Evolutionary conservation across 2,329 filamentous ascomycete species (phyloP).

Genomic region (Mycocentrospora acerina): DNA sequence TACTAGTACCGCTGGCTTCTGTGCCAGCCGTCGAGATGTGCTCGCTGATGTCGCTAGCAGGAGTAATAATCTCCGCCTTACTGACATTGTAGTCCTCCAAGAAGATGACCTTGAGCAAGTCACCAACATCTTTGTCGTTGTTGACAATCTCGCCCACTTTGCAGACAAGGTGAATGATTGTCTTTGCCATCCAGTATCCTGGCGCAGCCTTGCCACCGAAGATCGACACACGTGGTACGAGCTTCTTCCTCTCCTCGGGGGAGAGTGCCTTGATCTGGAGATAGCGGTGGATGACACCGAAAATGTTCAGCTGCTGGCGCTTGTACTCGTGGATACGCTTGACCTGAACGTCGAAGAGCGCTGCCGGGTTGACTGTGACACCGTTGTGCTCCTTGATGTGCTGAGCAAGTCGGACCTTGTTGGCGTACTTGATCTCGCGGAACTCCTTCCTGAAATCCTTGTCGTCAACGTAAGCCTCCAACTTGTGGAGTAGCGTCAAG

Average conservation of each 20-base stretch:
- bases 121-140: slow-evolving; percentile 86
- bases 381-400: slow-evolving; percentile 83
- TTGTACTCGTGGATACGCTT: slow-evolving; percentile 99
- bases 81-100: slow-evolving; percentile 98
- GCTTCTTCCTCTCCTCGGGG: slow-evolving; percentile 81
- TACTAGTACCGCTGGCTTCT: slow-evolving; percentile 83
- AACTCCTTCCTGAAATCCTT: slow-evolving; percentile 90
- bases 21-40: slow-evolving; percentile 98
- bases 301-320: slow-evolving; percentile 98
- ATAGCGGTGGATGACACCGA: slow-evolving; percentile 95
- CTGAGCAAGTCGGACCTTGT: slow-evolving; percentile 89
- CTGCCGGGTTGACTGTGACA: slow-evolving; percentile 79
- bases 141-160: slow-evolving; percentile 88
- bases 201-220: slow-evolving; percentile 98
- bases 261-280: slow-evolving; percentile 83
- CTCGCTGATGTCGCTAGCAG: slow-evolving; percentile 94
- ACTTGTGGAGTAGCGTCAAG: slow-evolving; percentile 78
- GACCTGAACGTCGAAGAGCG: slow-evolving; percentile 95
- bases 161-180: slow-evolving; percentile 96
- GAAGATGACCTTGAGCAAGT: slow-evolving; percentile 95
- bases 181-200: slow-evolving; percentile 99
- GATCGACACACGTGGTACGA: slow-evolving; percentile 85
- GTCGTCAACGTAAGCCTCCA: slow-evolving; percentile 83
- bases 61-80: slow-evolving; percentile 96
- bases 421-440: slow-evolving; percentile 93